These are phyloP conservation scores for Citrus sp. DNA, from an alignment of 345 rosid species.

Conservation along the genomic window DNA sequence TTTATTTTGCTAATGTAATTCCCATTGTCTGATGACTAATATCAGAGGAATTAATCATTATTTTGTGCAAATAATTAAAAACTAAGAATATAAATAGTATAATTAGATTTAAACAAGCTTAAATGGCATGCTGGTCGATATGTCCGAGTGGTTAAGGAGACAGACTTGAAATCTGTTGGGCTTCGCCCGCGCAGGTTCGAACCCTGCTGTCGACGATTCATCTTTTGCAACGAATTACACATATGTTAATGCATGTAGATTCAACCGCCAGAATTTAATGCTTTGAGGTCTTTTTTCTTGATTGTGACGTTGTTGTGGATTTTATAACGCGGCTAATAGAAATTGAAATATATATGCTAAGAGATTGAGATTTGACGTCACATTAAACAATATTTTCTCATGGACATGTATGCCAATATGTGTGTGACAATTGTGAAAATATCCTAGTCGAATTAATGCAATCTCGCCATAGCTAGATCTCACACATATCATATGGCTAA, in stretches of 20 bases:
- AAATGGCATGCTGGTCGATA: not conserved
- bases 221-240: no score
- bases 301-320: not conserved
- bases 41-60: no score
- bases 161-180: slow-evolving; percentile 93
- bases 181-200: slow-evolving; percentile 82
- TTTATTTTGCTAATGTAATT: no score
- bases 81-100: fast-evolving
- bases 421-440: not conserved
- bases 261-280: not conserved
- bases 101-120: fast-evolving
- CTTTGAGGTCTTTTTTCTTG: not conserved
- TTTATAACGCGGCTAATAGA: not conserved
- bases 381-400: not conserved
- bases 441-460: not conserved
- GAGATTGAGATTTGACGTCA: not conserved
- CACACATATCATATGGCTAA: not conserved
- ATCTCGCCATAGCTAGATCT: not conserved
- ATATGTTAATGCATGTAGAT: no score
- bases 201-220: slow-evolving; percentile 71
- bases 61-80: no score
- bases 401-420: no score
- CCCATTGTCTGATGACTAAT: no score
- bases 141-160: slow-evolving; percentile 99
- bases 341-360: no score